Evolutionary conservation across 352 stramenopile species (phyloP).

Genomic region (Globisporangium yorkense): DNA sequence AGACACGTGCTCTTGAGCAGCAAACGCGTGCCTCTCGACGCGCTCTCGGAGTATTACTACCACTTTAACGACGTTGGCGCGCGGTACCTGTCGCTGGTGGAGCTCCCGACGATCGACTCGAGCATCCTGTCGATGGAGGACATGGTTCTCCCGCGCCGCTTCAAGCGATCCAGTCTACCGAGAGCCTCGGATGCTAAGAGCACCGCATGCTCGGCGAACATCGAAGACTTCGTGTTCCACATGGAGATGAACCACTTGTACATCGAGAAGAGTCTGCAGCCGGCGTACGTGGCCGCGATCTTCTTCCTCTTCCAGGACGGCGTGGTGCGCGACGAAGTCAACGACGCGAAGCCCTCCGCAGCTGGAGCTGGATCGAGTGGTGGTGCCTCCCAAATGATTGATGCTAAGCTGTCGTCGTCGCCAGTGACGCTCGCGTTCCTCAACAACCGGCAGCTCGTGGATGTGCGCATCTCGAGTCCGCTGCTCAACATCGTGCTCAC

Average conservation of each 20-base stretch:
- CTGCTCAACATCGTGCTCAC: constrained; percentile 7
- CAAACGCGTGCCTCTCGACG: not conserved
- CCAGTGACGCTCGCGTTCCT: constrained; percentile 8
- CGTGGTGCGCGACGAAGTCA: constrained; percentile 10
- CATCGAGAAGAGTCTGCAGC: constrained; percentile 33
- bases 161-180: constrained; percentile 1
- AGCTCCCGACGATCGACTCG: not conserved
- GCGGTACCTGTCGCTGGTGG: not conserved
- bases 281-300: constrained; percentile 33
- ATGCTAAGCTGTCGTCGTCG: not conserved
- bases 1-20: not conserved
- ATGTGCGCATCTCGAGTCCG: constrained; percentile 7
- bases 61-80: not conserved
- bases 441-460: constrained; percentile 9
- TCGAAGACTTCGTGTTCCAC: constrained; percentile 1
- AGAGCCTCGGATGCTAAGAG: not conserved
- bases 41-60: not conserved
- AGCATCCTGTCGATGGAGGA: not conserved
- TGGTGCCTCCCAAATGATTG: too few relatives aligned
- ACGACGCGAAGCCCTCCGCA: not conserved
- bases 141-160: not conserved
- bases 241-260: constrained; percentile 38
- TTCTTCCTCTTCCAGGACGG: constrained; percentile 52
- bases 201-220: not conserved
- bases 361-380: not conserved